Percentiles rank a stretch among this genome's conserved stretches.
phyloP scores from a whole-genome alignment of 83 land plant genomes.

The Larix sibirica region DNA sequence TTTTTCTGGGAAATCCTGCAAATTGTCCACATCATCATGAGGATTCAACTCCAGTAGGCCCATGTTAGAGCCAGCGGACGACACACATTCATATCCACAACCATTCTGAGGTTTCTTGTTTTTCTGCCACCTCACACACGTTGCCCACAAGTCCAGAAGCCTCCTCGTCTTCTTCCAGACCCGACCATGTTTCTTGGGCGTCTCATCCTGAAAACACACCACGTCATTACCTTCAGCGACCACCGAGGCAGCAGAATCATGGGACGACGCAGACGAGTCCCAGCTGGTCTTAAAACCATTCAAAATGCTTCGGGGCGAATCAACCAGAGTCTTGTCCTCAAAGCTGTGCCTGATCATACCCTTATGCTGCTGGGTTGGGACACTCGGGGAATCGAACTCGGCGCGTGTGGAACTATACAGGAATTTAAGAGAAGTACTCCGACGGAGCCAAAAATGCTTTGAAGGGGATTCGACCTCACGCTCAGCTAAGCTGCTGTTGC shows the following conservation, averaged over 20 bases:
- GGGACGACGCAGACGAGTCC: neutral
- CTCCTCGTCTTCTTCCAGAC: neutral
- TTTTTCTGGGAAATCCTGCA: too few species aligned
- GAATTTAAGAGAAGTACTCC: too few species aligned
- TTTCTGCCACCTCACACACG: neutral
- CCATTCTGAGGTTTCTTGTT: neutral
- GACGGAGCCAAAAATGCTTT: neutral
- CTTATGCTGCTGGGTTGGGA: too few species aligned
- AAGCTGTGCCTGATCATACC: too few species aligned
- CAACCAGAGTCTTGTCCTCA: neutral
- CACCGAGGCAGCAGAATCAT: neutral
- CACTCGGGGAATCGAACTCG: neutral
- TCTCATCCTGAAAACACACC: neutral
- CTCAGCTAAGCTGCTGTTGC: neutral
- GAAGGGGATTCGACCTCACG: neutral
- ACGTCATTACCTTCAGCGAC: neutral
- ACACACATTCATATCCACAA: too few species aligned
- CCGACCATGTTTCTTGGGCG: neutral
- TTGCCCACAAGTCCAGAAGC: neutral
- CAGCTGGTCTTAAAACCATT: neutral
- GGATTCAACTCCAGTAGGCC: too few species aligned
- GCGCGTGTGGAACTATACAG: neutral
- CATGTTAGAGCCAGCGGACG: too few species aligned
- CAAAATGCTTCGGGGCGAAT: neutral
- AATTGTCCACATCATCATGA: neutral